Conservation (phyloP, 139 green algal species). For the Ettlia oleoabundans region DNA sequence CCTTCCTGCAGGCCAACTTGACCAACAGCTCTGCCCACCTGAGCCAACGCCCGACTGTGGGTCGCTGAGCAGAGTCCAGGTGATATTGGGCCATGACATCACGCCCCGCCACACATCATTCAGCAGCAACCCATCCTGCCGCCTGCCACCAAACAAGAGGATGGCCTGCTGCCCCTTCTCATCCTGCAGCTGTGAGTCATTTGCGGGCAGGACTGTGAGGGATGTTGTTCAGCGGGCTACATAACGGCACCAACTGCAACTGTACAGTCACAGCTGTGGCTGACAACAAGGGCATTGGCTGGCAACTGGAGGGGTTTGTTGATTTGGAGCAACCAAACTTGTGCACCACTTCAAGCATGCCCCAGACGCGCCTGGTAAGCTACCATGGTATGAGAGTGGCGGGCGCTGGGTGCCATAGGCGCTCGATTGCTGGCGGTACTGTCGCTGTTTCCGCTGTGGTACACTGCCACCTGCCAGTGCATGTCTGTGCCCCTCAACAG, state of each 20-base stretch:
- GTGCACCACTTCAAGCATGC: no score
- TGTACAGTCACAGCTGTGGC: no score
- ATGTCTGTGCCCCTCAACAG: background rate
- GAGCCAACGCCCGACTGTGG: background rate
- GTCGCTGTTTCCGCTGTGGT: background rate
- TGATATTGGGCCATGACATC: conserved; percentile 1
- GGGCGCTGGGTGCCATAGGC: background rate
- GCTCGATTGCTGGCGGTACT: background rate
- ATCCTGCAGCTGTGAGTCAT: no score
- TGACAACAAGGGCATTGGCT: no score
- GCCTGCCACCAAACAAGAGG: conserved; percentile 38
- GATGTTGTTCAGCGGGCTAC: no score
- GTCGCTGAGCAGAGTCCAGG: conserved; percentile 19
- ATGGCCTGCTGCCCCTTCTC: background rate
- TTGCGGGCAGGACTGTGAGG: no score
- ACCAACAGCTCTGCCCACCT: conserved; percentile 12
- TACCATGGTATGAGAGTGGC: conserved; percentile 7
- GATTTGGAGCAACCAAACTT: no score
- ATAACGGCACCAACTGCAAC: no score
- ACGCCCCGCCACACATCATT: conserved; percentile 32
- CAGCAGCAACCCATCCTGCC: conserved; percentile 3
- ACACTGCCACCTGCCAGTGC: conserved; percentile 17
- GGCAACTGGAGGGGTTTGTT: no score
- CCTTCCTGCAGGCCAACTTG: no score
- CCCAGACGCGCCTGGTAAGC: background rate